Percentiles rank a stretch among this genome's conserved stretches.
Conservation (phyloP, 1,284 basidiomycete genomes). For the Fomitopsis schrenkii region DNA sequence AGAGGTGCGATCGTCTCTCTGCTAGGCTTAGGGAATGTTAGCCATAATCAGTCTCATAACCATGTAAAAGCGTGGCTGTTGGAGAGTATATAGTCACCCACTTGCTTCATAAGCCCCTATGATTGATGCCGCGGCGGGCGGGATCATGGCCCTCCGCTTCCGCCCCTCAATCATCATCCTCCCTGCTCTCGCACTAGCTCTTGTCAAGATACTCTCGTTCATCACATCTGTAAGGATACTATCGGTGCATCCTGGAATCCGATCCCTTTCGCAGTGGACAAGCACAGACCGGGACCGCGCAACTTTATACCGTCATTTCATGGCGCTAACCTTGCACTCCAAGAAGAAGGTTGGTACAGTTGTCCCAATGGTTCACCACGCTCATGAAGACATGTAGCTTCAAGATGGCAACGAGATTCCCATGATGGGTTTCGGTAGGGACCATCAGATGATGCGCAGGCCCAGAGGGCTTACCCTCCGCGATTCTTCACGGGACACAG, state of each 20-base stretch:
- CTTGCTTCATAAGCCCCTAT: neutral
- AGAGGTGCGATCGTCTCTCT: too few relatives aligned
- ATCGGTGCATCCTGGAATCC: neutral
- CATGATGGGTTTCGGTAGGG: conserved; percentile 58
- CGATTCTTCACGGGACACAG: conserved; percentile 22
- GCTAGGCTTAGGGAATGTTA: too few relatives aligned
- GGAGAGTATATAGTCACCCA: too few relatives aligned
- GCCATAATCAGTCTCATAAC: too few relatives aligned
- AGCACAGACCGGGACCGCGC: too few relatives aligned
- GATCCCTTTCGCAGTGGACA: too few relatives aligned
- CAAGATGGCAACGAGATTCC: conserved; percentile 62
- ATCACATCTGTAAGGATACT: neutral
- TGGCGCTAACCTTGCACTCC: conserved; percentile 3
- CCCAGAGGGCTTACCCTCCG: neutral
- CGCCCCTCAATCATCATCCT: neutral
- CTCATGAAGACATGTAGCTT: conserved; percentile 33
- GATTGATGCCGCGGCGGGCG: neutral
- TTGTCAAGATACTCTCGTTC: neutral
- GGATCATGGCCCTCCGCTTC: neutral
- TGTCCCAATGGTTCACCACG: neutral
- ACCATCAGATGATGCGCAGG: neutral
- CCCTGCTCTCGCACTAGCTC: neutral
- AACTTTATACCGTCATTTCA: neutral
- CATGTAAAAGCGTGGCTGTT: too few relatives aligned
- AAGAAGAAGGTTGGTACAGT: conserved; percentile 11